These are phyloP conservation scores for Neonothopanus nambi DNA, from an alignment of 1,284 basidiomycete genomes.

Conservation along the genomic window DNA sequence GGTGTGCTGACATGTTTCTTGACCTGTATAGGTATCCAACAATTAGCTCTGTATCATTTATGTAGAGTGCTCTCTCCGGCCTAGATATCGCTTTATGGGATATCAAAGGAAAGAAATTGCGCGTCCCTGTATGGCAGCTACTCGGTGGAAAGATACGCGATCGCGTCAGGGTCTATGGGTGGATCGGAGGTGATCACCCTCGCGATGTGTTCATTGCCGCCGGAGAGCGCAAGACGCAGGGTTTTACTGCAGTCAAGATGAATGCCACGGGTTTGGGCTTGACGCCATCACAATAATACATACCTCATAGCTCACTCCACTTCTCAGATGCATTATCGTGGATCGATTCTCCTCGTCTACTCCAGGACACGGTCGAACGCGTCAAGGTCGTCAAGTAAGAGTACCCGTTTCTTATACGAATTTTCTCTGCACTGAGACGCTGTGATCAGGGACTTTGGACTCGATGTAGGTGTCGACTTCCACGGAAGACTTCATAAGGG, in stretches of 20 bases:
- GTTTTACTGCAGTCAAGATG: constrained; percentile 81
- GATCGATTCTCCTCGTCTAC: constrained; percentile 50
- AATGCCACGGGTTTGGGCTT: constrained; percentile 56
- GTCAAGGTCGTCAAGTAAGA: constrained; percentile 62
- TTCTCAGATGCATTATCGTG: constrained; percentile 41
- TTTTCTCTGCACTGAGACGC: not conserved
- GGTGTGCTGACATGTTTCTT: constrained; percentile 36
- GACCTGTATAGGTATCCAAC: not conserved
- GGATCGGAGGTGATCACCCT: constrained; percentile 77
- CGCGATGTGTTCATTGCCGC: constrained; percentile 64
- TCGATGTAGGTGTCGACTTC: constrained; percentile 69
- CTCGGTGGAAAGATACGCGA: constrained; percentile 73
- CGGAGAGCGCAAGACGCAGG: constrained; percentile 61
- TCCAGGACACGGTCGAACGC: constrained; percentile 61
- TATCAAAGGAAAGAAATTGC: constrained; percentile 78
- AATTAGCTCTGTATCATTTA: not conserved
- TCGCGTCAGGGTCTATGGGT: constrained; percentile 60
- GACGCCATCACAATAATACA: not conserved
- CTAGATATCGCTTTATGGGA: constrained; percentile 63
- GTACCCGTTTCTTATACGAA: not conserved
- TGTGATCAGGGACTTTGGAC: constrained; percentile 40
- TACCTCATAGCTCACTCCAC: not conserved
- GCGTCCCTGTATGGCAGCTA: constrained; percentile 75
- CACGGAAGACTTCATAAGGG: constrained; percentile 70
- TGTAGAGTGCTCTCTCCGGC: constrained; percentile 36